Evolutionary conservation across 768 basidiomycete genomes (phyloP), one percentile per base, ranked within the genome.

Genomic region (Kwoniella pini): DNA sequence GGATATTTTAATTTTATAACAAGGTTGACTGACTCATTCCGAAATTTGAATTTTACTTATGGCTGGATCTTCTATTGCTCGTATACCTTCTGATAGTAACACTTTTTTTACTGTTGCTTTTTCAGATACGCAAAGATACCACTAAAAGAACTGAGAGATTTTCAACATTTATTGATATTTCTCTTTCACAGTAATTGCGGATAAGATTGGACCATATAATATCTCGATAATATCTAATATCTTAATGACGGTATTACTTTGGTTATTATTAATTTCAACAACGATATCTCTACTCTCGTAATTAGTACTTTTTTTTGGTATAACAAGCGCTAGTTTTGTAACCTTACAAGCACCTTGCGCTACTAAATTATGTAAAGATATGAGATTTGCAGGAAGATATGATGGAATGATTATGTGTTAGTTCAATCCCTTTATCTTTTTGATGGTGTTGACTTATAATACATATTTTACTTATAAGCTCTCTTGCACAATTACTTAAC

Each of bases 341-440:
- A 28, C 22, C 27, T 31, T 62, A 19, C 60, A 62, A 36, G 54
- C 60, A 39, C 52, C 52, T 39, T 42, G 28, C 15, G 27, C 56
- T 7, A 40, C 44, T 1, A 26, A 15, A 24, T 45, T 48, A 21
- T 54, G 54, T 27, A 28, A 31, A 7, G 39, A 55, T 50, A 49
- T 45, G 36, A 55, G 48, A n/a, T 46, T 55, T 21, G 60, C 45
- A 13, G 60, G 54, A 11, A 62, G 43, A 11, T 55, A 55, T 54
- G 46, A 56, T 21, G 60, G 60, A 21, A 54, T 55, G 44, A 54
- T 44, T 4, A 31, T 56, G 19, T 52, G 60, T 62, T 21, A 40
- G 60, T 62, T 21, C 7, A 21, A 11, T 31, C 26, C n/a, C 19
- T 44, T 39, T n/a, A 36, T 53, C 26, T 24, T 40, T 28, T 42